These are phyloP conservation scores for Pythium phragmiticola DNA, from an alignment of 352 stramenopile species.

Conservation along the genomic window DNA sequence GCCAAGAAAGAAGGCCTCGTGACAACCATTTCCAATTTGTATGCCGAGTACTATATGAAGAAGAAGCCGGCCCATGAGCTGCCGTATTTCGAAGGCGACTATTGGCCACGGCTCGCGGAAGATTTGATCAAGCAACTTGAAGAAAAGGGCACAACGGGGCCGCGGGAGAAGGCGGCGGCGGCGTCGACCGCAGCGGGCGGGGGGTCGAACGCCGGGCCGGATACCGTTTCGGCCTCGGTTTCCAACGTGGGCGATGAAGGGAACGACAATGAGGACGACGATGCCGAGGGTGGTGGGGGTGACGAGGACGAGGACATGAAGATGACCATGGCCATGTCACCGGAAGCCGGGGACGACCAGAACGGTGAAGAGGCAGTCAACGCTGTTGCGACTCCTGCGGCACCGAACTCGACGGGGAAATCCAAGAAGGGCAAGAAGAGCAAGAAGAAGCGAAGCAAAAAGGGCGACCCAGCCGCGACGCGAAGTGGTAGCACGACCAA, in stretches of 20 bases:
- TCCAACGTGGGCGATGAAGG: conserved; percentile 17
- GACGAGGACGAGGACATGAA: conserved; percentile 25
- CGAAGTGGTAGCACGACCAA: conserved; percentile 61
- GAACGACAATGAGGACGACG: conserved; percentile 24
- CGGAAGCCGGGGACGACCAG: conserved; percentile 54
- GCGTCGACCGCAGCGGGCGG: neutral
- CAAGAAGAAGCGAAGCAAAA: conserved; percentile 83
- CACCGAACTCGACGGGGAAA: conserved; percentile 16
- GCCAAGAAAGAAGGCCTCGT: conserved; percentile 82
- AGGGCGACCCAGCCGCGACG: conserved; percentile 53
- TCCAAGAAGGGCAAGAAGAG: conserved; percentile 45
- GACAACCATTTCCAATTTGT: conserved; percentile 81
- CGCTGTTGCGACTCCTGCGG: neutral
- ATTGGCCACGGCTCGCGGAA: conserved; percentile 97
- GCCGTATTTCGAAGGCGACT: conserved; percentile 99
- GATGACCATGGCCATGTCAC: conserved; percentile 49
- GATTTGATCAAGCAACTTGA: conserved; percentile 99
- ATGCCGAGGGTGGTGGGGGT: conserved; percentile 20
- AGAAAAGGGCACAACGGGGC: conserved; percentile 73
- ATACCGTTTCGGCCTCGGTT: neutral
- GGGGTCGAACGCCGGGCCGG: neutral
- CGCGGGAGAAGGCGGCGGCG: conserved; percentile 23
- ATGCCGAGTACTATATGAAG: conserved; percentile 87
- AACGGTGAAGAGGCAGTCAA: conserved; percentile 11
- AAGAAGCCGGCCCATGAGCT: conserved; percentile 88